A percentile compares a stretch with the other conserved stretches of the same genome.
Evolutionary conservation across 2,329 filamentous ascomycete species (phyloP).

Genomic region (Onygenales sp.): DNA sequence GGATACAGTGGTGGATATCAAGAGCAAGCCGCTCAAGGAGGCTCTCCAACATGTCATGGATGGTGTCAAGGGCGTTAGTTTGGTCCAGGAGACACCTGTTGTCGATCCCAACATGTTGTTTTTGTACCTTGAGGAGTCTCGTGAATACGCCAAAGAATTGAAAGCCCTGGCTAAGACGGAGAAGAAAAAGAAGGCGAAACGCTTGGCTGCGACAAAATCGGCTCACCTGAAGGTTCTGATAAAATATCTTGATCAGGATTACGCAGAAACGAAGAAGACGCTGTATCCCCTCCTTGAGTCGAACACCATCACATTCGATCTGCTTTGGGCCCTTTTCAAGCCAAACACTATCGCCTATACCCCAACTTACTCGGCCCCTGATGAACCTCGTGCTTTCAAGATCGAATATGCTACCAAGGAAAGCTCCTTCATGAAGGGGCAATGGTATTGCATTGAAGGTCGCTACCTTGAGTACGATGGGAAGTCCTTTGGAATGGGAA

Average conservation of each 20-base stretch:
- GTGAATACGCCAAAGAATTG: constrained; percentile 52
- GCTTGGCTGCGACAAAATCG: constrained; percentile 28
- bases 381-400: constrained; percentile 74
- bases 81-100: constrained; percentile 70
- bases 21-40: constrained; percentile 68
- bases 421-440: constrained; percentile 57
- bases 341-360: constrained; percentile 73
- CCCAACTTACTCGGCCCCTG: constrained; percentile 63
- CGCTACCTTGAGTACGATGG: constrained; percentile 79
- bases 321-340: constrained; percentile 83
- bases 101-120: constrained; percentile 64
- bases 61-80: constrained; percentile 64
- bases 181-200: constrained; percentile 34
- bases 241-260: constrained; percentile 73
- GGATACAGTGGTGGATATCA: constrained; percentile 70
- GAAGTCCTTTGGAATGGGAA: constrained; percentile 71
- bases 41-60: constrained; percentile 63
- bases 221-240: constrained; percentile 59
- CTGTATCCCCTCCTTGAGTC: constrained; percentile 71
- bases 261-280: constrained; percentile 65
- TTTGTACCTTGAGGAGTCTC: constrained; percentile 70
- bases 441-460: constrained; percentile 67
- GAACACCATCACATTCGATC: constrained; percentile 78
- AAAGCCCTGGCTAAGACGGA: constrained; percentile 55
- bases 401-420: constrained; percentile 68